phyloP scores from a whole-genome alignment of 352 stramenopile genomes.

The Globisporangium irregulare region DNA sequence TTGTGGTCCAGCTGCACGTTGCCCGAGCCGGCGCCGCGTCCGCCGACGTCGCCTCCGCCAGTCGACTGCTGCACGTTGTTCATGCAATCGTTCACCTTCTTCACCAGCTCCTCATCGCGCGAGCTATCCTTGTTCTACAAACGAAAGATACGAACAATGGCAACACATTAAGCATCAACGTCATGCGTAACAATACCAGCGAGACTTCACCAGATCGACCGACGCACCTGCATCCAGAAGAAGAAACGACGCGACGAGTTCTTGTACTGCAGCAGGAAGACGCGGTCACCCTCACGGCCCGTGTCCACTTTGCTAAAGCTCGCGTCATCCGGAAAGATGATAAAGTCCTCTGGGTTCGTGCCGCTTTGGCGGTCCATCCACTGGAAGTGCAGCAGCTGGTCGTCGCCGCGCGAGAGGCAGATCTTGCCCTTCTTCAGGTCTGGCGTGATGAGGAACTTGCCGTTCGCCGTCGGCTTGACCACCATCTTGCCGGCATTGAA shows the following conservation, averaged over 20 bases:
- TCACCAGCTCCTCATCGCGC: constrained; percentile 83
- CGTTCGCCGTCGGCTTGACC: constrained; percentile 59
- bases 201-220: not conserved
- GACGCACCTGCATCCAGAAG: constrained; percentile 92
- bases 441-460: constrained; percentile 87
- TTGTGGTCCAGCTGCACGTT: constrained; percentile 88
- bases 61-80: constrained; percentile 71
- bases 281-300: constrained; percentile 76
- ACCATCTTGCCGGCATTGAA: constrained; percentile 92
- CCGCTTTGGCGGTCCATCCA: constrained; percentile 90
- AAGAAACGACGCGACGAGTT: constrained; percentile 91
- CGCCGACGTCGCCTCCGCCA: constrained; percentile 23
- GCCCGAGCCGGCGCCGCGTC: constrained; percentile 29
- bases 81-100: constrained; percentile 89
- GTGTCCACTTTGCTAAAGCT: constrained; percentile 89
- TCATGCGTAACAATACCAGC: not conserved
- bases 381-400: constrained; percentile 92
- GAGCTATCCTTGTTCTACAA: constrained; percentile 81
- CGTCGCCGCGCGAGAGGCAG: constrained; percentile 80
- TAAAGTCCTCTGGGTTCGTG: constrained; percentile 87
- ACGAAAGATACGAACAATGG: not conserved
- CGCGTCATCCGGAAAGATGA: constrained; percentile 91
- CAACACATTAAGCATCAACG: not conserved
- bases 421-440: constrained; percentile 91
- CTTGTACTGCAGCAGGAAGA: constrained; percentile 93